Evolutionary conservation across 495 filamentous ascomycete species (phyloP).

Genomic region (Podospora fimiseda): DNA sequence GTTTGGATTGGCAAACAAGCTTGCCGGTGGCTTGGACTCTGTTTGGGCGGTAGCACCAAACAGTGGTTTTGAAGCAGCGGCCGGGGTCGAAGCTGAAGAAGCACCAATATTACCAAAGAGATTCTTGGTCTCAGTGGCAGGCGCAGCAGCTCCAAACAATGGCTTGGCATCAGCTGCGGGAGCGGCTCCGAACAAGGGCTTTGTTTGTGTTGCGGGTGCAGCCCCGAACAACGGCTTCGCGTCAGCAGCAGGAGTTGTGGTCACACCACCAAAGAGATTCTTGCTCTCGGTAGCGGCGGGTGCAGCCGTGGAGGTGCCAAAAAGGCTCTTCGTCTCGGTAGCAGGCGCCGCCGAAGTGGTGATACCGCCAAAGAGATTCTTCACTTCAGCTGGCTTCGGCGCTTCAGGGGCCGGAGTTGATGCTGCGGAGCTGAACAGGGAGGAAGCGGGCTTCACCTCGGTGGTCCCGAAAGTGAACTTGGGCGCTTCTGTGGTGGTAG

Average conservation of each 20-base stretch:
- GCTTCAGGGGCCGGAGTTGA: conserved; percentile 13
- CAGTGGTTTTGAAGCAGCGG: conserved; percentile 13
- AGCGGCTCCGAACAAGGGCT: conserved; percentile 19
- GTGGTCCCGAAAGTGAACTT: conserved; percentile 18
- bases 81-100: background rate
- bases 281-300: conserved; percentile 16
- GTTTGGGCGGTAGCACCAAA: conserved; percentile 15
- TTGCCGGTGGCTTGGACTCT: conserved; percentile 9
- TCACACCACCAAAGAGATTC: conserved; percentile 18
- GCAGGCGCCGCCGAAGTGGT: conserved; percentile 10
- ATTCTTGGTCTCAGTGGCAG: conserved; percentile 7
- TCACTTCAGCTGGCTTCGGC: conserved; percentile 16
- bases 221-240: conserved; percentile 17
- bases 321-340: conserved; percentile 20
- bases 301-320: conserved; percentile 13
- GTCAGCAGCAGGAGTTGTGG: conserved; percentile 6
- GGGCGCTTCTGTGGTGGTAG: conserved; percentile 10
- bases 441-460: conserved; percentile 22
- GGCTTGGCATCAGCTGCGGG: conserved; percentile 11
- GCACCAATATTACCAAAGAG: conserved; percentile 12
- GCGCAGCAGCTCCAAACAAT: conserved; percentile 13
- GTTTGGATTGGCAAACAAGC: conserved; percentile 6
- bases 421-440: conserved; percentile 12
- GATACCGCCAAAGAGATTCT: conserved; percentile 15
- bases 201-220: conserved; percentile 3